Evolutionary conservation across 257 asterid genomes (phyloP), one percentile per base, ranked within the genome.

Genomic region (Nicotiana noctiflora): DNA sequence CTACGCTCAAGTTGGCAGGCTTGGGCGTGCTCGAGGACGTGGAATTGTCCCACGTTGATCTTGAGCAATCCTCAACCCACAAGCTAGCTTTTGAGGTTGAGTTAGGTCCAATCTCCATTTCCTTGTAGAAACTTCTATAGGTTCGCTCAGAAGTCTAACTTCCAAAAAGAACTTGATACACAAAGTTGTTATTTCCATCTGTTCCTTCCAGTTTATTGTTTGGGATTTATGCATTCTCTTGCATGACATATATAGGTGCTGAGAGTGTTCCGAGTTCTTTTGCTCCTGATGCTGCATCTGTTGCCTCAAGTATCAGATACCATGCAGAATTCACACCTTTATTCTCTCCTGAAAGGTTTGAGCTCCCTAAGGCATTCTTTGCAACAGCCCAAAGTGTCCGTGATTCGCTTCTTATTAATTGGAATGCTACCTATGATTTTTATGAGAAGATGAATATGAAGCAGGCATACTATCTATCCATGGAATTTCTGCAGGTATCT

Each of bases 311-410:
- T 86, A 93, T 93, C 88, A 91, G 88, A 75, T 86, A 91, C 83
- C 97, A 93, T 68, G 89, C 95, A 0, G 95, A 90, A 81, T 90
- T 93, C 87, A 89, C 97, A 11, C 97, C 98, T 8, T 78, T 81
- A 53, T 93, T 90, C 86, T 90, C 97, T 56, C 87, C 98, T 49
- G 89, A 87, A 81, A 80, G 76, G 79, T 90, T 90, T 76, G 98
- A 90, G 78, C 92, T 84, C 82, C 85, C 92, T 10, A 90, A 91
- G 88, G 97, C 94, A 52, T 93, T 85, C 86, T 88, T 85, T 82
- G 97, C 98, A 65, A 89, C 98, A 0, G 98, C 98, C 40, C 97
- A 90, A 76, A 91, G 97, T 79, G 93, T 93, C 44, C 92, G 93
- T n/a, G 98, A 93, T 88, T 70, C 90, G 10, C 90, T 93, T 76